Percentiles rank a stretch among this genome's conserved stretches.
Evolutionary conservation across 129 eudicot genomes (phyloP).

Genomic region (Glebionis coronaria): DNA sequence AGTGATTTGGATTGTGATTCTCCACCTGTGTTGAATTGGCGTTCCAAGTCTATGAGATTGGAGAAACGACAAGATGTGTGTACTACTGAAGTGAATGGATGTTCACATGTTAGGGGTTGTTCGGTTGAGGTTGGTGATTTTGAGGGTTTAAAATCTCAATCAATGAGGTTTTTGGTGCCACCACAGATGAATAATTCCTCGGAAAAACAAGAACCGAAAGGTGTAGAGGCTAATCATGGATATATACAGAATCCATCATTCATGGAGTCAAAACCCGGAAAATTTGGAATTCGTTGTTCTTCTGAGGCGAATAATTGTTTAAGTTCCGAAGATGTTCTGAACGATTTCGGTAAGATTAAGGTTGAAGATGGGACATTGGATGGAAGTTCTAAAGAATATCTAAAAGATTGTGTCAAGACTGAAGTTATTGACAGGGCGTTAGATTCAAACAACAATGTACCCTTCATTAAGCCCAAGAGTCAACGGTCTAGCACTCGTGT

Average conservation of each 20-base stretch:
- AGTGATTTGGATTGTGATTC: slow-evolving; percentile 29
- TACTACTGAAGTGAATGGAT: slow-evolving; percentile 4
- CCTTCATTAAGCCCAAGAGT: slow-evolving; percentile 19
- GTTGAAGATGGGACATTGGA: neutral
- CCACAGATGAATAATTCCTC: slow-evolving; percentile 26
- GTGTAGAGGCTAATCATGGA: slow-evolving; percentile 16
- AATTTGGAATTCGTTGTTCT: slow-evolving; percentile 28
- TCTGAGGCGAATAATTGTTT: slow-evolving; percentile 30
- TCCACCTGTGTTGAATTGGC: slow-evolving; percentile 27
- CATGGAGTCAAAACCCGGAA: slow-evolving; percentile 24
- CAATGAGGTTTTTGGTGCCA: slow-evolving; percentile 27
- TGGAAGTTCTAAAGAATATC: slow-evolving; percentile 18
- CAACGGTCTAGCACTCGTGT: slow-evolving; percentile 24
- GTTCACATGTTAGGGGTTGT: slow-evolving; percentile 31
- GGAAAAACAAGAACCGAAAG: slow-evolving; percentile 31
- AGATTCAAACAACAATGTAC: neutral
- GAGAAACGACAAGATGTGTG: slow-evolving; percentile 34
- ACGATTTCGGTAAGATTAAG: slow-evolving; percentile 21
- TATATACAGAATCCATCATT: slow-evolving; percentile 19
- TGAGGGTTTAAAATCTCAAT: slow-evolving; percentile 22
- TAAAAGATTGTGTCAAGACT: slow-evolving; percentile 12
- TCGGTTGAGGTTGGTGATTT: slow-evolving; percentile 41
- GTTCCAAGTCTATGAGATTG: slow-evolving; percentile 49
- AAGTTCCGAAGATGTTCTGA: slow-evolving; percentile 19
- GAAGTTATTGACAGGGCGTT: neutral